A percentile compares a stretch with the other conserved stretches of the same genome.
phyloP scores from a whole-genome alignment of 805 yeast genomes.

The Danielia oregonensis region DNA sequence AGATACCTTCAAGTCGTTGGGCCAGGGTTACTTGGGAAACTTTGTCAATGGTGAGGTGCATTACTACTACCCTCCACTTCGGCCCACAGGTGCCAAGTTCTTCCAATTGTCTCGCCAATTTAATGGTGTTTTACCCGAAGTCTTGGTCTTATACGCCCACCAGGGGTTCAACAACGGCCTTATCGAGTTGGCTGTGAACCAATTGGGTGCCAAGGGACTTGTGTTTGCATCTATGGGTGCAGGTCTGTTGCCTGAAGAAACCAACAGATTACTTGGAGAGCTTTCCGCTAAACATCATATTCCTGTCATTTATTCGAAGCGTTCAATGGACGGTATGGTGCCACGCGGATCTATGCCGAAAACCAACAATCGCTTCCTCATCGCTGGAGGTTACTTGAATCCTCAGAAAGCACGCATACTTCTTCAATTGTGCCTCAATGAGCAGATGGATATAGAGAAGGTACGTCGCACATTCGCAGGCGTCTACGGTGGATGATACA shows the following conservation, averaged over 20 bases:
- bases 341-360: conserved; percentile 46
- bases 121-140: conserved; percentile 32
- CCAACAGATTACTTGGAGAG: conserved; percentile 42
- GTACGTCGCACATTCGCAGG: conserved; percentile 46
- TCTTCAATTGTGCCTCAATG: conserved; percentile 51
- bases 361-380: conserved; percentile 13
- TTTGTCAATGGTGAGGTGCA: conserved; percentile 64
- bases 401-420: conserved; percentile 63
- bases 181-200: conserved; percentile 44
- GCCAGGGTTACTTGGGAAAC: conserved; percentile 69
- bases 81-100: conserved; percentile 47
- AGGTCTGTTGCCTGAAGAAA: conserved; percentile 54
- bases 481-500: conserved; percentile 35
- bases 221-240: conserved; percentile 72
- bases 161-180: conserved; percentile 54
- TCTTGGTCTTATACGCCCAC: conserved; percentile 56
- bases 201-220: conserved; percentile 47
- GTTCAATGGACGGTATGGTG: conserved; percentile 71
- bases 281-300: conserved; percentile 35
- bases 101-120: conserved; percentile 17
- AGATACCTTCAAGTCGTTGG: conserved; percentile 64
- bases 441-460: conserved; percentile 32
- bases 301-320: conserved; percentile 61
- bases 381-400: conserved; percentile 63
- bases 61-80: conserved; percentile 59